Evolutionary conservation across 2,329 filamentous ascomycete genomes (phyloP), one percentile per base, ranked within the genome.

Genomic region (Orbilia blumenaviensis): DNA sequence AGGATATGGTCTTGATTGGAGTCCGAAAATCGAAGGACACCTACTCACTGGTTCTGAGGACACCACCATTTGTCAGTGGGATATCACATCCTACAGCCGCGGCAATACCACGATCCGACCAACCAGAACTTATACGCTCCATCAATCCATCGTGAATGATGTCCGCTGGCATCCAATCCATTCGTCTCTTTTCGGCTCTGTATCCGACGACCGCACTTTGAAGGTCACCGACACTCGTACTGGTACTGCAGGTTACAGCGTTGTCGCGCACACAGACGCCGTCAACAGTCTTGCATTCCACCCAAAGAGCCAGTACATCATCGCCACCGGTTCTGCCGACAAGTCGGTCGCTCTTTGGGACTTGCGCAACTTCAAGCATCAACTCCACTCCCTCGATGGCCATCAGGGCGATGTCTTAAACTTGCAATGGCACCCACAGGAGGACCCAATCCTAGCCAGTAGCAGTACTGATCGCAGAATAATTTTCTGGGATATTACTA

Each of bases 241-340:
- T 81, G 81, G 86, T 29, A 87, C 89, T 66, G 89, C 92, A 0
- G 89, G 92, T 3, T 86, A 89, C 56, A 79, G 79, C 21, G 79
- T 80, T 29, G 62, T 78, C 23, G 94, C 94, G 8, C 96, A 99
- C 82, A 88, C 88, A 7, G 95, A 98, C 83, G 94, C 94, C 16
- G 94, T 99, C 83, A 99, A 99, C 82, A 91, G 93, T n/a, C 86
- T 99, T 25, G 90, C 95, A 0, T 99, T 97, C 85, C 97, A 97
- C 81, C 94, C 94, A 0, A 90, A 90, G 32, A 91, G 91, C n/a
- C 94, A 99, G 81, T 92, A 91, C 36, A 87, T 97, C 38, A 87
- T 99, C 41, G 95, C 94, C 8, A 98, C 95, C 0, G 95, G 93
- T 1, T 98, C 94, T 27, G 93, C 92, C 0, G 95, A 99, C 83